A percentile compares a stretch with the other conserved stretches of the same genome.
Conservation (phyloP, 1,284 basidiomycete genomes). For the Naganishia sp. region DNA sequence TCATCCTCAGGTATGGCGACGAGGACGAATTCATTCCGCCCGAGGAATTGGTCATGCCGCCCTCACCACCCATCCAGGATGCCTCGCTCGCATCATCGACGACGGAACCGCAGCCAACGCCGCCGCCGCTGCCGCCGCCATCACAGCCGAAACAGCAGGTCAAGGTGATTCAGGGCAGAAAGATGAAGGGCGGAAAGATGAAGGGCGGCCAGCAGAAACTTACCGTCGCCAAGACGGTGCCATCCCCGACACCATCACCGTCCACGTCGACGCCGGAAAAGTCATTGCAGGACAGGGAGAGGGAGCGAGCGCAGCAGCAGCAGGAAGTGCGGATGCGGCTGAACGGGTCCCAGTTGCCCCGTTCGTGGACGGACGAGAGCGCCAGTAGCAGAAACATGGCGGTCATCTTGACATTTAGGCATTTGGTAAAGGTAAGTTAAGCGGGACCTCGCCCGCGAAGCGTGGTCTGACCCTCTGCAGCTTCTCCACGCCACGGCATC, state of each 20-base stretch:
- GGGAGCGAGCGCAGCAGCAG: conserved; percentile 26
- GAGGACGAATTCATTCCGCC: conserved; percentile 34
- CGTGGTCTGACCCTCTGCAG: conserved; percentile 43
- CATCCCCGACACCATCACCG: background rate
- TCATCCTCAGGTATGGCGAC: conserved; percentile 33
- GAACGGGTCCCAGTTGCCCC: conserved; percentile 45
- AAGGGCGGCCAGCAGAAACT: conserved; percentile 28
- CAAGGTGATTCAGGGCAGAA: conserved; percentile 30
- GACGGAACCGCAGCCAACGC: background rate
- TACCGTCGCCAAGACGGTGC: conserved; percentile 17
- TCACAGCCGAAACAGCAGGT: conserved; percentile 16
- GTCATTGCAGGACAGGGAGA: conserved; percentile 6
- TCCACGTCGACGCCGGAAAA: conserved; percentile 1
- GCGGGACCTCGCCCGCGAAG: background rate
- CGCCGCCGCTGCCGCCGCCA: conserved; percentile 5
- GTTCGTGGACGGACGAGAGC: conserved; percentile 49
- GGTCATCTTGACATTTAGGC: conserved; percentile 51
- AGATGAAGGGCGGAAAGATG: conserved; percentile 32
- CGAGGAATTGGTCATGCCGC: conserved; percentile 26
- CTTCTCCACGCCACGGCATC: conserved; percentile 49
- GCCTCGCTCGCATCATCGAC: background rate
- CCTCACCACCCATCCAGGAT: conserved; percentile 13
- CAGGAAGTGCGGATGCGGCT: conserved; percentile 29
- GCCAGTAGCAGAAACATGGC: conserved; percentile 50
- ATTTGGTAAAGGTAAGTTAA: conserved; percentile 52